Base-by-base conservation (phyloP, 2,329 filamentous ascomycete species). In the Phialophora tarda region DNA sequence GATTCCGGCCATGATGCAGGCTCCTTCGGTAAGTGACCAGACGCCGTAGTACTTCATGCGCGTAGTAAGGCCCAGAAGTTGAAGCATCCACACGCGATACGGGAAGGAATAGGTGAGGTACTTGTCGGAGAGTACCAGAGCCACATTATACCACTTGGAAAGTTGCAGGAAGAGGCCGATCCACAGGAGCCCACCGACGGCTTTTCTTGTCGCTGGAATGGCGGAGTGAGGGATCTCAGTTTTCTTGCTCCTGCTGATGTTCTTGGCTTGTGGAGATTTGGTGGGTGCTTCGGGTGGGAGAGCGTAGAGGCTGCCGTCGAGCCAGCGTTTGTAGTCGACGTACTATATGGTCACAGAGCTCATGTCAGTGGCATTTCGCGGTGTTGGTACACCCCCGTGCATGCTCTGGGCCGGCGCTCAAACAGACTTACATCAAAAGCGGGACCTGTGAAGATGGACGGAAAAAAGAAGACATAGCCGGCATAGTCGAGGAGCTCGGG, bases 41-140 rank as follows among this genome's bases (percentile, higher is more conserved):
- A 97, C 93, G 41, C 93, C 95, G 74, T 99, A 99, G 81, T 97
- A 99, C 81, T 99, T 99, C 74, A 91, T 87, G 24, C 95, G 88
- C 4, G 90, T 85, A 1, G 91, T 90, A 53, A 98, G 84, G 62
- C 89, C 91, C 59, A 97, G 85, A 85, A 96, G 90, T 77, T 98
- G 89, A 65, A 98, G 81, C 68, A 90, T 84, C 82, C 89, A 93
- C 48, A 97, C 81, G 53, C 94, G 88, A 62, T 86, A 86, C 47
- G 89, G 73, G 74, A 98, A 87, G 47, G 85, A 84, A 74, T 91
- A 89, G 4, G 84, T 79, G 79, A 89, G 80, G 78, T 87, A 96
- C 2, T 84, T 78, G 60, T 90, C 85, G n/a, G 84, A 82, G 0
- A 92, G 84, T 21, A 93, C 82, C 24, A 89, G 81, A 0, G 84